These are phyloP conservation scores for Penicillium robsamsonii DNA, from an alignment of 495 filamentous ascomycete species.

Conservation along the genomic window DNA sequence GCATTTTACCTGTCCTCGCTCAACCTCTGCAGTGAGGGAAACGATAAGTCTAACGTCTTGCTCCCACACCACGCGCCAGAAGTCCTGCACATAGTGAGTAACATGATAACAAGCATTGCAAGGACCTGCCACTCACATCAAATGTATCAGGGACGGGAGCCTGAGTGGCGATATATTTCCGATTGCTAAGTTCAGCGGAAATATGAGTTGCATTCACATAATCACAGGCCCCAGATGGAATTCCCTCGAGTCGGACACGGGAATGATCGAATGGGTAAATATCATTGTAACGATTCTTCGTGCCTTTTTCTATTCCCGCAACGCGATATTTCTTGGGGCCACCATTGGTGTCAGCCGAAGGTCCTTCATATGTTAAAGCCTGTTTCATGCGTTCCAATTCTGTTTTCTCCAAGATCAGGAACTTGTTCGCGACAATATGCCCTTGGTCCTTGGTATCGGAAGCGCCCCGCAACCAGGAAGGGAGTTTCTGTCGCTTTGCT, in stretches of 20 bases:
- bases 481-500: slow-evolving; percentile 50
- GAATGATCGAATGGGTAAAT: slow-evolving; percentile 97
- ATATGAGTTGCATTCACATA: slow-evolving; percentile 95
- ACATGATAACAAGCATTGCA: not conserved
- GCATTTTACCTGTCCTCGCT: slow-evolving; percentile 92
- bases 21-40: slow-evolving; percentile 92
- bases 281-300: slow-evolving; percentile 95
- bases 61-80: slow-evolving; percentile 97
- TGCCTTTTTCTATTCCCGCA: slow-evolving; percentile 90
- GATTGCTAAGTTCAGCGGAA: slow-evolving; percentile 72
- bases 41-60: slow-evolving; percentile 92
- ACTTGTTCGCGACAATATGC: slow-evolving; percentile 76
- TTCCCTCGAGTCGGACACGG: slow-evolving; percentile 72
- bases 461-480: slow-evolving; percentile 73
- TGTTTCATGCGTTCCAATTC: slow-evolving; percentile 91
- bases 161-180: slow-evolving; percentile 93
- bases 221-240: slow-evolving; percentile 73
- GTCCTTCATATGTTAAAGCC: slow-evolving; percentile 66
- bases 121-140: slow-evolving; percentile 57
- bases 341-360: slow-evolving; percentile 44
- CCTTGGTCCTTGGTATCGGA: slow-evolving; percentile 66
- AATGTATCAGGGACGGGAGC: slow-evolving; percentile 92
- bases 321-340: slow-evolving; percentile 52
- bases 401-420: slow-evolving; percentile 75
- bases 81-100: slow-evolving; percentile 70